These are phyloP conservation scores for Colletotrichum lentis DNA, from an alignment of 2,329 filamentous ascomycete species.

Conservation along the genomic window DNA sequence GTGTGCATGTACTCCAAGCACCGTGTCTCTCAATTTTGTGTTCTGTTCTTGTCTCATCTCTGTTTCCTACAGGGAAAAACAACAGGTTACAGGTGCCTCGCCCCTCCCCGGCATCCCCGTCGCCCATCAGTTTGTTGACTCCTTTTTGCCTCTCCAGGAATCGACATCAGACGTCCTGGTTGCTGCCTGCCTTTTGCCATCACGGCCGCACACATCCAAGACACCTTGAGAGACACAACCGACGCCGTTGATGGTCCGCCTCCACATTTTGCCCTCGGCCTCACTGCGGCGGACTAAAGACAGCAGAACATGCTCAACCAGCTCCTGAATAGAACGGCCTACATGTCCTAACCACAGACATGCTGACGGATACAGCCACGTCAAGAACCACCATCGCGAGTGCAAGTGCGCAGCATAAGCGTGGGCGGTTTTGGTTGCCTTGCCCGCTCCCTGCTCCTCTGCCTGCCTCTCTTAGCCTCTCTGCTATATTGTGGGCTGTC, in stretches of 20 bases:
- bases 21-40: background rate
- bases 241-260: constrained; percentile 32
- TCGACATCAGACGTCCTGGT: background rate
- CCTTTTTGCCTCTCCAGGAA: background rate
- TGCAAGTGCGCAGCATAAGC: constrained; percentile 29
- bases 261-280: constrained; percentile 23
- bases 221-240: constrained; percentile 19
- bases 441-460: background rate
- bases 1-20: background rate
- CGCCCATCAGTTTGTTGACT: constrained; percentile 11
- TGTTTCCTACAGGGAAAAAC: background rate
- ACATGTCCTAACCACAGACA: background rate
- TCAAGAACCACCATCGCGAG: constrained; percentile 4
- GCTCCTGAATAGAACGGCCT: constrained; percentile 3
- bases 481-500: background rate
- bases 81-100: background rate
- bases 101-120: background rate
- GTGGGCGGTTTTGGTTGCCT: constrained; percentile 2
- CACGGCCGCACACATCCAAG: constrained; percentile 22
- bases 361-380: constrained; percentile 16
- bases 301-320: background rate
- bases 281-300: constrained; percentile 22
- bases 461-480: background rate
- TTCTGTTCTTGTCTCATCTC: constrained; percentile 23
- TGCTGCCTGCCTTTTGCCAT: constrained; percentile 29